phyloP scores from a whole-genome alignment of 202 grass and related monocot genomes.

The Setaria italica region DNA sequence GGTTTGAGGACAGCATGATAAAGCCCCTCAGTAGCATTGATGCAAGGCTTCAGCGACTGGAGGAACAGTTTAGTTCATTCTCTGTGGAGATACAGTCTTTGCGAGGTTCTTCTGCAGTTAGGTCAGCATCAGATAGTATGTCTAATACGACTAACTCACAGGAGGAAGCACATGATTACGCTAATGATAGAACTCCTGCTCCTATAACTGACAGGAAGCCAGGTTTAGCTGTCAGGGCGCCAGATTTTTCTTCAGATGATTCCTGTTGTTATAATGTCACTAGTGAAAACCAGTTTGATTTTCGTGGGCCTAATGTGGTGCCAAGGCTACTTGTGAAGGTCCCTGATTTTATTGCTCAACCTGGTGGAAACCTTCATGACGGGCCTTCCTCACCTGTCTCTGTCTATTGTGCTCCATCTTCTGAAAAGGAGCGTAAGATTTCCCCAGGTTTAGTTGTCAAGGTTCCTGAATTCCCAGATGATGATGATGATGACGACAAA shows the following conservation, averaged over 20 bases:
- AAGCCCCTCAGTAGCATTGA: slow-evolving; percentile 81
- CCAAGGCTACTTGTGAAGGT: slow-evolving; percentile 49
- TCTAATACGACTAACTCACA: slow-evolving; percentile 39
- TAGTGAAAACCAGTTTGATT: slow-evolving; percentile 34
- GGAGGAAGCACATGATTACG: slow-evolving; percentile 32
- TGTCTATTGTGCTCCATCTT: slow-evolving; percentile 28
- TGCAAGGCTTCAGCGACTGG: slow-evolving; percentile 67
- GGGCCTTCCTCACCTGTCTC: neutral
- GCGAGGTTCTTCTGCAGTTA: slow-evolving; percentile 46
- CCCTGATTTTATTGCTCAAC: slow-evolving; percentile 51
- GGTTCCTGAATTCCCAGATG: slow-evolving; percentile 66
- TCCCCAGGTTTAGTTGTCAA: slow-evolving; percentile 63
- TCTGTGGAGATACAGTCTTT: slow-evolving; percentile 57
- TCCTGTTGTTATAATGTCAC: slow-evolving; percentile 30
- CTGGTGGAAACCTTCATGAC: slow-evolving; percentile 43
- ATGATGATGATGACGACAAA: slow-evolving; percentile 56
- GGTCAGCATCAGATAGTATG: slow-evolving; percentile 35
- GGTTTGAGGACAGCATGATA: slow-evolving; percentile 77
- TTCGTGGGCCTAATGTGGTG: neutral
- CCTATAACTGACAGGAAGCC: slow-evolving; percentile 28
- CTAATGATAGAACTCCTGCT: slow-evolving; percentile 30
- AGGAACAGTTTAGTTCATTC: slow-evolving; percentile 66
- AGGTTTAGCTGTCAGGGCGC: slow-evolving; percentile 50
- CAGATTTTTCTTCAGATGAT: slow-evolving; percentile 52
- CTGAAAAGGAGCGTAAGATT: slow-evolving; percentile 44